Percentiles rank a stretch among this genome's conserved stretches.
Evolutionary conservation across 2,329 filamentous ascomycete species (phyloP).

Genomic region (Scytalidium lignicola): DNA sequence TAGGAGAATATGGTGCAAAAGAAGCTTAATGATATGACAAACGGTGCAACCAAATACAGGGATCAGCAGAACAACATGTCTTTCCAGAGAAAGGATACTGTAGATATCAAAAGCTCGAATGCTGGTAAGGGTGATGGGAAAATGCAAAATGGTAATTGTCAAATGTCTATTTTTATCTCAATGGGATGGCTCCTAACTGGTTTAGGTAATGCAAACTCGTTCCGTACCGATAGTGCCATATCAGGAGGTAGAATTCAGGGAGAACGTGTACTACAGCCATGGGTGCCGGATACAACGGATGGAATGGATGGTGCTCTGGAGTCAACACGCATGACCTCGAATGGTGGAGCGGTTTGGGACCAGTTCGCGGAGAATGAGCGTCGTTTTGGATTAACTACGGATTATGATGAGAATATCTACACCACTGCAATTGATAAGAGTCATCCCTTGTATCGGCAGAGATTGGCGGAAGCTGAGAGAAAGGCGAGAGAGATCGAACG

Average conservation of each 20-base stretch:
- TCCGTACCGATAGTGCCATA: constrained; percentile 86
- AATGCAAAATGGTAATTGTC: constrained; percentile 49
- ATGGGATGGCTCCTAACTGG: constrained; percentile 13
- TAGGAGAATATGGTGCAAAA: constrained; percentile 57
- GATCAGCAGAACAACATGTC: constrained; percentile 46
- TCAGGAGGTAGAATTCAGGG: constrained; percentile 65
- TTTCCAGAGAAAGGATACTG: constrained; percentile 56
- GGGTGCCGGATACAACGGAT: constrained; percentile 65
- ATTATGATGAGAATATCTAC: constrained; percentile 92
- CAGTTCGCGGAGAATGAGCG: constrained; percentile 89
- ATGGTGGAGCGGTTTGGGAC: constrained; percentile 61
- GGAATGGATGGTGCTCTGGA: constrained; percentile 69
- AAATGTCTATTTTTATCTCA: background rate
- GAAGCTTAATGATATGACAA: constrained; percentile 31
- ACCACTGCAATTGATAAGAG: constrained; percentile 84
- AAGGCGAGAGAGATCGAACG: constrained; percentile 88
- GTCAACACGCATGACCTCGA: constrained; percentile 17
- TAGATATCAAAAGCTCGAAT: constrained; percentile 43
- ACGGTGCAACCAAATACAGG: constrained; percentile 42
- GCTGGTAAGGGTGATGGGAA: constrained; percentile 44
- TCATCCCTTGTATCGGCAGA: constrained; percentile 75
- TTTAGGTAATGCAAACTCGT: constrained; percentile 60
- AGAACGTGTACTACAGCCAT: constrained; percentile 75
- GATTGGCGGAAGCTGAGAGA: constrained; percentile 71
- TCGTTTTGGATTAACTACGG: constrained; percentile 80